Percentiles rank a stretch among this genome's conserved stretches.
Conservation (phyloP, 495 filamentous ascomycete genomes). For the Trypethelium eluteriae region DNA sequence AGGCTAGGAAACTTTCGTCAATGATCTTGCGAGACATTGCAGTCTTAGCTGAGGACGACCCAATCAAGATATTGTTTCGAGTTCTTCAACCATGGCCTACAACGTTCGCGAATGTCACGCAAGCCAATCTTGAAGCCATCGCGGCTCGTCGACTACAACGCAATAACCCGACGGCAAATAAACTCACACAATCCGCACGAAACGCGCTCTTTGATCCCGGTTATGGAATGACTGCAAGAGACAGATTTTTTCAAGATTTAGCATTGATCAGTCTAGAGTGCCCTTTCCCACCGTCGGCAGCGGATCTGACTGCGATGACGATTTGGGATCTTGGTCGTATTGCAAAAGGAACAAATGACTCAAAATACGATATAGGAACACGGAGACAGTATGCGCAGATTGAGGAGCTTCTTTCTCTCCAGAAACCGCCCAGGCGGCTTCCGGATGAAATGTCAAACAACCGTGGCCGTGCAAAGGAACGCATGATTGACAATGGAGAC, state of each 20-base stretch:
- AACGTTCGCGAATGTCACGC: background rate
- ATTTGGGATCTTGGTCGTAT: background rate
- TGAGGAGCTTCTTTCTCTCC: background rate
- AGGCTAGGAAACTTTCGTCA: background rate
- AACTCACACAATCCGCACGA: background rate
- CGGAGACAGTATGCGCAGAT: background rate
- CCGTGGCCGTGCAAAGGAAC: background rate
- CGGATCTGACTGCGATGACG: background rate
- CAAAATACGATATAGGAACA: background rate
- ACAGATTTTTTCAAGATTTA: background rate
- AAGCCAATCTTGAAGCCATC: background rate
- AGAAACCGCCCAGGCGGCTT: background rate
- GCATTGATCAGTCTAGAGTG: background rate
- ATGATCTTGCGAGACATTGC: background rate
- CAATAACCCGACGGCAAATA: background rate
- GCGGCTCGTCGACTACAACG: background rate
- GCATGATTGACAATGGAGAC: background rate
- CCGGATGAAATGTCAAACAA: background rate
- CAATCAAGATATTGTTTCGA: background rate
- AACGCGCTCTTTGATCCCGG: background rate
- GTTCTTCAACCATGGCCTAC: background rate
- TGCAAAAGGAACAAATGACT: background rate
- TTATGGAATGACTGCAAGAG: background rate
- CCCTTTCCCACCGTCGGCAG: background rate
- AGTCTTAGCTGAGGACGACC: background rate